Conservation (phyloP, 2,329 filamentous ascomycete genomes). For the Talaromyces sp. region DNA sequence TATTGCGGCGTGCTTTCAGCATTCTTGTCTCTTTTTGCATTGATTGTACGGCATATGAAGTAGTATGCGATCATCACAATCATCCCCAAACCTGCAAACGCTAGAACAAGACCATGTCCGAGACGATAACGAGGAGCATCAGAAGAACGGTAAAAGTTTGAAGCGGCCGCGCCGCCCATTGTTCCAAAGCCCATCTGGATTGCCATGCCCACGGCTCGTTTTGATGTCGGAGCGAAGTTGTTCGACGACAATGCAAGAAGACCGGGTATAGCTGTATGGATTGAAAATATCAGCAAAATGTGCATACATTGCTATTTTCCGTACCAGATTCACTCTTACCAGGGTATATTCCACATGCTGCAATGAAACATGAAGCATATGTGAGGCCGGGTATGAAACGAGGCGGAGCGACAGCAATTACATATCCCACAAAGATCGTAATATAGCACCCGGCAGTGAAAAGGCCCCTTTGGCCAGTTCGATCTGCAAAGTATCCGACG, state of each 20-base stretch:
- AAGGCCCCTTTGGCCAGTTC: not conserved
- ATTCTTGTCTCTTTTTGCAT: not conserved
- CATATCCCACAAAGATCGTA: not conserved
- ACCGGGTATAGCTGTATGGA: not conserved
- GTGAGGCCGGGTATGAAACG: constrained; percentile 2
- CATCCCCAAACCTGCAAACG: not conserved
- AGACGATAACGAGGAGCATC: constrained; percentile 1
- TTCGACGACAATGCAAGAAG: constrained; percentile 1
- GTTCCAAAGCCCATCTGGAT: constrained; percentile 5
- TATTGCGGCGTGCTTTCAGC: not conserved
- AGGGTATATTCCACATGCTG: not conserved
- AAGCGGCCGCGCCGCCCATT: constrained; percentile 1
- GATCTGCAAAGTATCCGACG: constrained; percentile 18
- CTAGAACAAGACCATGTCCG: not conserved
- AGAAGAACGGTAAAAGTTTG: constrained; percentile 1
- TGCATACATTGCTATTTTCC: not conserved
- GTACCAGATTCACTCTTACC: not conserved
- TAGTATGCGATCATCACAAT: not conserved
- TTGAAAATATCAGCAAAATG: not conserved
- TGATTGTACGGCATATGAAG: not conserved
- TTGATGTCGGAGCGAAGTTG: not conserved
- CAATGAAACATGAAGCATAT: not conserved
- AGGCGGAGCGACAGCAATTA: constrained; percentile 3
- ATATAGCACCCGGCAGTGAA: constrained; percentile 1
- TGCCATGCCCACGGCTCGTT: constrained; percentile 1